A percentile compares a stretch with the other conserved stretches of the same genome.
phyloP scores from a whole-genome alignment of 148 eudicot genomes.

The Heliosperma pusillum region DNA sequence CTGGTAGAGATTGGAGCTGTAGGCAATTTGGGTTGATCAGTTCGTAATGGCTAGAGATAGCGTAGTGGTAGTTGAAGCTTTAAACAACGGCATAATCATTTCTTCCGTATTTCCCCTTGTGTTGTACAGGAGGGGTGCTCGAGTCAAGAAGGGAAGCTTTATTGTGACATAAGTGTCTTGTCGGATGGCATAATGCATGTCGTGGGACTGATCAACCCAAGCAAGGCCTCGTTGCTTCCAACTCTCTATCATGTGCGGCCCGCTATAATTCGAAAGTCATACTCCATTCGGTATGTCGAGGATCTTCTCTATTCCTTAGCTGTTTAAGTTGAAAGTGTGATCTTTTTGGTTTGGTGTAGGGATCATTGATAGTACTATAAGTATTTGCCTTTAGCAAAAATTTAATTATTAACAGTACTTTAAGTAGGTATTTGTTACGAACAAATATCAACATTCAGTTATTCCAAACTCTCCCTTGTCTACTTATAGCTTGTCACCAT shows the following conservation, averaged over 20 bases:
- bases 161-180: conserved; percentile 26
- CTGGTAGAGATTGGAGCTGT: conserved; percentile 47
- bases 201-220: conserved; percentile 44
- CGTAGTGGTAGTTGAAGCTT: conserved; percentile 72
- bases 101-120: conserved; percentile 86
- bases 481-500: no score
- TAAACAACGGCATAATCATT: conserved; percentile 72
- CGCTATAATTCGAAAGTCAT: conserved; percentile 3
- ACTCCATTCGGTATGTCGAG: conserved; percentile 25
- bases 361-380: neutral
- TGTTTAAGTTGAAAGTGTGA: neutral
- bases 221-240: conserved; percentile 27
- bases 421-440: neutral
- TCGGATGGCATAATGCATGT: conserved; percentile 25
- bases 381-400: no score
- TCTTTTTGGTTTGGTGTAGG: neutral
- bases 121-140: conserved; percentile 93
- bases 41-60: conserved; percentile 71
- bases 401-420: neutral
- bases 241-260: conserved; percentile 26
- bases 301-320: conserved; percentile 13
- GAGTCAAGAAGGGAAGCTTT: conserved; percentile 32
- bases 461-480: no score
- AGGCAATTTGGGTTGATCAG: conserved; percentile 58
- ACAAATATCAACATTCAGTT: no score